A percentile compares a stretch with the other conserved stretches of the same genome.
Conservation (phyloP, 495 filamentous ascomycete genomes). For the Trichoderma virens region DNA sequence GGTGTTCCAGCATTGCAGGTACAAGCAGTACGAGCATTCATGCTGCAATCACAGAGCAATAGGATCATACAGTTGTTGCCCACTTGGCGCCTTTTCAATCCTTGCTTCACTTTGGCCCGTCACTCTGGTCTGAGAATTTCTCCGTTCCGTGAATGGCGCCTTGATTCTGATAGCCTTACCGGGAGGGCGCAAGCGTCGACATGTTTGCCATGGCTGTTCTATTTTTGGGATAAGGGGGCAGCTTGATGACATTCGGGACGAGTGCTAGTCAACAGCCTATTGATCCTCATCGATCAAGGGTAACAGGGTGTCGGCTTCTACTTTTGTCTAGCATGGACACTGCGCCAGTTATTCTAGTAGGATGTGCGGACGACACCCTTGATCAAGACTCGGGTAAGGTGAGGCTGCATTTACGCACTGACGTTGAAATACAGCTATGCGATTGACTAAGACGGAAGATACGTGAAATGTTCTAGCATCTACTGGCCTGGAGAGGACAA, state of each 20-base stretch:
- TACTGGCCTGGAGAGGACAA: too few species aligned
- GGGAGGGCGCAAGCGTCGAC: not conserved
- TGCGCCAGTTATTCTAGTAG: not conserved
- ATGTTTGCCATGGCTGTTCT: not conserved
- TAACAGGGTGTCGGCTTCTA: not conserved
- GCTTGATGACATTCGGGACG: not conserved
- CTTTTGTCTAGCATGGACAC: not conserved
- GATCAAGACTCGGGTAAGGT: not conserved
- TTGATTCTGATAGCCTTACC: not conserved
- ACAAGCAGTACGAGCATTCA: too few species aligned
- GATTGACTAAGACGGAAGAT: too few species aligned
- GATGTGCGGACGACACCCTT: not conserved
- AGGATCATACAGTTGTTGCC: not conserved
- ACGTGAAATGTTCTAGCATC: too few species aligned
- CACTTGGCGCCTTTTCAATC: not conserved
- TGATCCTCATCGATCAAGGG: slow-evolving; percentile 7
- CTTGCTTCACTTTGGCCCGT: not conserved
- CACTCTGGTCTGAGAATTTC: slow-evolving; percentile 6
- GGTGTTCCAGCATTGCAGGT: too few species aligned
- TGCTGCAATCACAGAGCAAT: too few species aligned
- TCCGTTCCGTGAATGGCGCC: slow-evolving; percentile 6
- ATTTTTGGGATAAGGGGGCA: not conserved
- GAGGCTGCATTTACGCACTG: too few species aligned
- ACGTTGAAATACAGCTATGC: too few species aligned
- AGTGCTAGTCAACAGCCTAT: not conserved